These are phyloP conservation scores for Solanum habrochaites DNA, from an alignment of 257 asterid species.

Conservation along the genomic window DNA sequence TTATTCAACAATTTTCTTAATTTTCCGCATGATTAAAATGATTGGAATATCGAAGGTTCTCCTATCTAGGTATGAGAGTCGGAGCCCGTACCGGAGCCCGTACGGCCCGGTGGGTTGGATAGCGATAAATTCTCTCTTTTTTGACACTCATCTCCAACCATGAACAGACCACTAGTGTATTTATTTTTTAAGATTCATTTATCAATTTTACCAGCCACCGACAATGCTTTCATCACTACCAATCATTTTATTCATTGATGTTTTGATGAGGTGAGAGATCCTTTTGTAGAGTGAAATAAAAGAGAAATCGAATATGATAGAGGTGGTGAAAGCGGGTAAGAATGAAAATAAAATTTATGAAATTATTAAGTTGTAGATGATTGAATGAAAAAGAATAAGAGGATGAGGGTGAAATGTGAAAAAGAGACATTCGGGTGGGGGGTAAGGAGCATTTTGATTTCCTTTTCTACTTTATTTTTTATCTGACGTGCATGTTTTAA, in stretches of 20 bases:
- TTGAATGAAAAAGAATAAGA: neutral
- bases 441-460: neutral
- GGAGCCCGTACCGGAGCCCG: too few relatives aligned
- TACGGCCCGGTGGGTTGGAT: too few relatives aligned
- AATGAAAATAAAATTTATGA: neutral
- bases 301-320: neutral
- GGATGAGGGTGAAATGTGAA: neutral
- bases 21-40: too few relatives aligned
- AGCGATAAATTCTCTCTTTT: too few relatives aligned
- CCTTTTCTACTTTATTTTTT: neutral
- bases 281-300: neutral
- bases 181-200: too few relatives aligned
- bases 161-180: too few relatives aligned
- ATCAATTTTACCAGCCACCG: too few relatives aligned
- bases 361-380: neutral
- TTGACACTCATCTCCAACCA: too few relatives aligned
- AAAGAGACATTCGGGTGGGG: neutral
- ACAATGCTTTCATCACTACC: too few relatives aligned
- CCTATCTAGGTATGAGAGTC: too few relatives aligned
- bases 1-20: too few relatives aligned
- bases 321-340: neutral
- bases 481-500: neutral
- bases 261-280: neutral
- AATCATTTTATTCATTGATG: neutral
- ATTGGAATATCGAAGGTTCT: too few relatives aligned